Conservation (phyloP, 805 yeast genomes). For the Nakazawaea wyomingensis region DNA sequence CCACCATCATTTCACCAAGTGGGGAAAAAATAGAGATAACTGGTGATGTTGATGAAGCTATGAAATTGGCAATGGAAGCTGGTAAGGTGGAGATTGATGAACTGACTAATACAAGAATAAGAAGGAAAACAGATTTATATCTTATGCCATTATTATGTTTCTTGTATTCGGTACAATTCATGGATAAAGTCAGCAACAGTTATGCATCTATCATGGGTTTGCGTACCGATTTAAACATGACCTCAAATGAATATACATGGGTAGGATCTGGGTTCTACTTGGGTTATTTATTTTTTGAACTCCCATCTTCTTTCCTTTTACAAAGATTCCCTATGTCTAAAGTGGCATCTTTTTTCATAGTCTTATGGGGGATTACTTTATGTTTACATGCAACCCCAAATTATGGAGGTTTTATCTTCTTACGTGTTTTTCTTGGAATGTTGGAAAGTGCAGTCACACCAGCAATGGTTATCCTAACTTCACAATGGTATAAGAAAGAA, state of each 20-base stretch:
- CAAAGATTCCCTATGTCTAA: slow-evolving; percentile 53
- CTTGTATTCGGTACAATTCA: slow-evolving; percentile 51
- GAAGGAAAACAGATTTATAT: slow-evolving; percentile 38
- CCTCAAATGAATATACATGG: slow-evolving; percentile 40
- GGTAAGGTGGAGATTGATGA: slow-evolving; percentile 22
- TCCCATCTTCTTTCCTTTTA: slow-evolving; percentile 33
- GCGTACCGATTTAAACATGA: slow-evolving; percentile 36
- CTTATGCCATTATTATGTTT: slow-evolving; percentile 46
- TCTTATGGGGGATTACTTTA: slow-evolving; percentile 52
- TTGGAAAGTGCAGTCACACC: slow-evolving; percentile 49
- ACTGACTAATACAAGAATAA: slow-evolving; percentile 13
- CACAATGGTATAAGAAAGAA: slow-evolving; percentile 43
- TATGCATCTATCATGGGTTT: slow-evolving; percentile 66
- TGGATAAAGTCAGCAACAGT: slow-evolving; percentile 51
- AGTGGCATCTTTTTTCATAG: slow-evolving; percentile 37
- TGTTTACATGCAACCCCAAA: slow-evolving; percentile 42
- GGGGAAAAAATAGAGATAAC: slow-evolving; percentile 12
- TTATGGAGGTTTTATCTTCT: slow-evolving; percentile 27
- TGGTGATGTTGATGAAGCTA: slow-evolving; percentile 39
- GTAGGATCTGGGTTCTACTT: slow-evolving; percentile 50
- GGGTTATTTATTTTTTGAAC: slow-evolving; percentile 50
- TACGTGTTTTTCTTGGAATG: slow-evolving; percentile 42
- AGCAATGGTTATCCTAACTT: slow-evolving; percentile 44
- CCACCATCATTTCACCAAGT: slow-evolving; percentile 12
- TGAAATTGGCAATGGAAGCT: slow-evolving; percentile 32